phyloP scores from a whole-genome alignment of 2,329 filamentous ascomycete species.

The Beauveria caledonica region DNA sequence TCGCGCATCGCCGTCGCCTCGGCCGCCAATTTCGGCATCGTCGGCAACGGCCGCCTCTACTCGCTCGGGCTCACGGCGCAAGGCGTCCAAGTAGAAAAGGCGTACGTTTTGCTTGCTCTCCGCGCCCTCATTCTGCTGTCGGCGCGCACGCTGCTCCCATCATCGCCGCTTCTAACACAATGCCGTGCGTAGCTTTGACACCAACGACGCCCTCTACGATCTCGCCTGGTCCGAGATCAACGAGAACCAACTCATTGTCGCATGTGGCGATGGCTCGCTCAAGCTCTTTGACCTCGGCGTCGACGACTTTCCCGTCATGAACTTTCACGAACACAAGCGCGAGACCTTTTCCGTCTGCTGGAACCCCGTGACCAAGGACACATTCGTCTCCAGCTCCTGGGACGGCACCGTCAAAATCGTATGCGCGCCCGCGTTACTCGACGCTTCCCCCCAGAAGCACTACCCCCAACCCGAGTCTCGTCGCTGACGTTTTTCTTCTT shows the following conservation, averaged over 20 bases:
- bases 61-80: slow-evolving; percentile 74
- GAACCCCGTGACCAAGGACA: slow-evolving; percentile 86
- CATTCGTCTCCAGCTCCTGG: slow-evolving; percentile 88
- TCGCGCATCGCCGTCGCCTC: slow-evolving; percentile 83
- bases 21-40: slow-evolving; percentile 92
- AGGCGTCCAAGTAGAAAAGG: slow-evolving; percentile 78
- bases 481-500: neutral
- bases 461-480: neutral
- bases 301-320: slow-evolving; percentile 77
- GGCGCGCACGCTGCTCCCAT: neutral
- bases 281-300: slow-evolving; percentile 87
- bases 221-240: slow-evolving; percentile 92
- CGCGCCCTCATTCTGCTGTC: neutral
- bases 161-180: neutral
- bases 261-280: slow-evolving; percentile 86
- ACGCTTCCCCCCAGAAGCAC: neutral
- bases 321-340: slow-evolving; percentile 86
- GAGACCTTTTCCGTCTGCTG: slow-evolving; percentile 90
- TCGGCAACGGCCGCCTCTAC: slow-evolving; percentile 88
- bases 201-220: slow-evolving; percentile 94
- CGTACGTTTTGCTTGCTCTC: slow-evolving; percentile 37
- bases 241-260: slow-evolving; percentile 85
- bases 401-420: slow-evolving; percentile 90
- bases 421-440: slow-evolving; percentile 17
- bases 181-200: slow-evolving; percentile 63